Conservation (phyloP, 768 basidiomycete genomes). For the Agaricus blazei region DNA sequence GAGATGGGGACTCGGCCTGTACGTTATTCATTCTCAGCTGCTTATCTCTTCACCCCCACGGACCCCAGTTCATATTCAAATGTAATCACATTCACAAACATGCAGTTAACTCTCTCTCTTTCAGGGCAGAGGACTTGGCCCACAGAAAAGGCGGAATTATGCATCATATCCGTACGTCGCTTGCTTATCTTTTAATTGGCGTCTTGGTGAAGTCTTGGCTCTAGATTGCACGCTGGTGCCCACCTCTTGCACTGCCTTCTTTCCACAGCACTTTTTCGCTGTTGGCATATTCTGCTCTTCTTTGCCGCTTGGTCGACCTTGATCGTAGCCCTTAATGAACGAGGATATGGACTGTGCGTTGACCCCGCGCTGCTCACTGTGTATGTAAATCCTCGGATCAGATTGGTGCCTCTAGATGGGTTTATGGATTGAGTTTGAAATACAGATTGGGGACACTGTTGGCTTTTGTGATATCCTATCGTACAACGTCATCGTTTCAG, state of each 20-base stretch:
- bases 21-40: no score
- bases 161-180: no score
- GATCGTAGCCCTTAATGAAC: conserved; percentile 47
- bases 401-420: background rate
- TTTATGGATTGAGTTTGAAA: conserved; percentile 3
- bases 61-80: no score
- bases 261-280: conserved; percentile 44
- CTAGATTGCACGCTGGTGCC: conserved; percentile 32
- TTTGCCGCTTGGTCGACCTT: conserved; percentile 58
- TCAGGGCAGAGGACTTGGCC: no score
- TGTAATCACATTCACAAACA: no score
- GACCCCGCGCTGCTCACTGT: conserved; percentile 61
- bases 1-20: no score
- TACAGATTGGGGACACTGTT: conserved; percentile 54
- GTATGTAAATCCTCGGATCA: conserved; percentile 32
- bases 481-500: conserved; percentile 70
- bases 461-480: conserved; percentile 70
- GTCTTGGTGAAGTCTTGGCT: no score
- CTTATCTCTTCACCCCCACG: no score
- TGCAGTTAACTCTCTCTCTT: no score
- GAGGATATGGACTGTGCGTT: conserved; percentile 37
- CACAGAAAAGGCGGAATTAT: no score
- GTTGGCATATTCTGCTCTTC: conserved; percentile 66
- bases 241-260: conserved; percentile 36
- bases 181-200: no score